Evolutionary conservation across 1,284 basidiomycete species (phyloP).

Genomic region (Apiotrichum gracile): DNA sequence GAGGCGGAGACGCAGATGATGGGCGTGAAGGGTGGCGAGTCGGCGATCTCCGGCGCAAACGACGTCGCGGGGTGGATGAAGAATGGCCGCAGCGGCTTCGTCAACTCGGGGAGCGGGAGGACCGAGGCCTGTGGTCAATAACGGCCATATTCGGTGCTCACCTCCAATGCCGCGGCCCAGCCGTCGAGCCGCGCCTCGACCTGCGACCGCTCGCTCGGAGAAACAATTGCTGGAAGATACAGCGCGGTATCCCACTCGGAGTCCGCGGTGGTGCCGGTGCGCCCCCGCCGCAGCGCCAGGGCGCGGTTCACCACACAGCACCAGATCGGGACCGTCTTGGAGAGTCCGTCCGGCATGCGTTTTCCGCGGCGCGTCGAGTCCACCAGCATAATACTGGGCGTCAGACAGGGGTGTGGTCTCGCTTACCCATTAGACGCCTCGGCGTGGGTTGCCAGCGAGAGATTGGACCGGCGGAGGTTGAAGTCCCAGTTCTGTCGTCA

Average conservation of each 20-base stretch:
- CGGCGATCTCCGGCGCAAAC: conserved; percentile 25
- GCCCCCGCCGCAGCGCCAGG: conserved; percentile 30
- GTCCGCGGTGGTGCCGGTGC: neutral
- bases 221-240: conserved; percentile 43
- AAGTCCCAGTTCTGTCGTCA: conserved; percentile 63
- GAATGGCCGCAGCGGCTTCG: conserved; percentile 44
- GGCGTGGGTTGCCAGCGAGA: conserved; percentile 66
- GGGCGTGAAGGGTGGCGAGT: conserved; percentile 30
- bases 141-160: conserved; percentile 12
- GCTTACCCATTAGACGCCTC: conserved; percentile 57
- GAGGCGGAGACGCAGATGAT: conserved; percentile 47
- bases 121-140: conserved; percentile 30
- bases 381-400: conserved; percentile 67
- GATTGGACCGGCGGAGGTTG: conserved; percentile 76
- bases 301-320: conserved; percentile 85
- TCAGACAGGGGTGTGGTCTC: conserved; percentile 15
- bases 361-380: conserved; percentile 93
- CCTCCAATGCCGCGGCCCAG: conserved; percentile 67
- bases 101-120: conserved; percentile 36
- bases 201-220: conserved; percentile 40
- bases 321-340: conserved; percentile 95
- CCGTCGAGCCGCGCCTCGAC: conserved; percentile 52
- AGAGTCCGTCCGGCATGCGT: conserved; percentile 86
- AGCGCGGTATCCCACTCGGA: conserved; percentile 36
- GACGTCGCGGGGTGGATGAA: conserved; percentile 43